Evolutionary conservation across 345 rosid species (phyloP).

Genomic region (Lepidium aucheri): DNA sequence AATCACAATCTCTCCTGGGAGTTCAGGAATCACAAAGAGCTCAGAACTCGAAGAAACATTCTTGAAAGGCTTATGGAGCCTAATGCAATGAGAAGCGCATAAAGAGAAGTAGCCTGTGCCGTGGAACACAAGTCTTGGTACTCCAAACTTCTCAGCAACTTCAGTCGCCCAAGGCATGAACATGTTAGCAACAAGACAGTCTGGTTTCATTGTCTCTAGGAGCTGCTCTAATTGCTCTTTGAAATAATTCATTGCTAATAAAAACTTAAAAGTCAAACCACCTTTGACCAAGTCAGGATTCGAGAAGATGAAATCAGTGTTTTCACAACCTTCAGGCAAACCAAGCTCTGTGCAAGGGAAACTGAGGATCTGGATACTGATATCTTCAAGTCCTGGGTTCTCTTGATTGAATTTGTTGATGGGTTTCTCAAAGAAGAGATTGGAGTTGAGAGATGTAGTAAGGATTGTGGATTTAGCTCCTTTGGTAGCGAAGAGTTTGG

Average conservation of each 20-base stretch:
- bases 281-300: background rate
- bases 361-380: conserved; percentile 25
- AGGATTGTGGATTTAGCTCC: conserved; percentile 38
- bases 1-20: conserved; percentile 38
- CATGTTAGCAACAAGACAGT: conserved; percentile 51
- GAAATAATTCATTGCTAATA: conserved; percentile 28
- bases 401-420: conserved; percentile 21
- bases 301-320: conserved; percentile 19
- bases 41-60: conserved; percentile 31
- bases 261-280: conserved; percentile 16
- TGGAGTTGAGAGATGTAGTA: conserved; percentile 38
- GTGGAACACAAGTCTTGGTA: conserved; percentile 48
- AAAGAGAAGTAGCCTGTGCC: conserved; percentile 40
- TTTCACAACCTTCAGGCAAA: conserved; percentile 43
- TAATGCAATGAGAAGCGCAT: conserved; percentile 24
- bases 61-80: conserved; percentile 36
- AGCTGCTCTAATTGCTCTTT: conserved; percentile 36
- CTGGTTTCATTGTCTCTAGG: conserved; percentile 31
- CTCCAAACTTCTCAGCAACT: conserved; percentile 37
- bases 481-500: conserved; percentile 37
- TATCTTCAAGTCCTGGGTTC: conserved; percentile 15
- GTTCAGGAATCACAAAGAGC: conserved; percentile 37
- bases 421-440: conserved; percentile 17
- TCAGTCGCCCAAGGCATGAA: conserved; percentile 54
- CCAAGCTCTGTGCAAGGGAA: conserved; percentile 40